A percentile compares a stretch with the other conserved stretches of the same genome.
These are phyloP conservation scores for Letharia columbiana DNA, from an alignment of 495 filamentous ascomycete species.

Conservation along the genomic window DNA sequence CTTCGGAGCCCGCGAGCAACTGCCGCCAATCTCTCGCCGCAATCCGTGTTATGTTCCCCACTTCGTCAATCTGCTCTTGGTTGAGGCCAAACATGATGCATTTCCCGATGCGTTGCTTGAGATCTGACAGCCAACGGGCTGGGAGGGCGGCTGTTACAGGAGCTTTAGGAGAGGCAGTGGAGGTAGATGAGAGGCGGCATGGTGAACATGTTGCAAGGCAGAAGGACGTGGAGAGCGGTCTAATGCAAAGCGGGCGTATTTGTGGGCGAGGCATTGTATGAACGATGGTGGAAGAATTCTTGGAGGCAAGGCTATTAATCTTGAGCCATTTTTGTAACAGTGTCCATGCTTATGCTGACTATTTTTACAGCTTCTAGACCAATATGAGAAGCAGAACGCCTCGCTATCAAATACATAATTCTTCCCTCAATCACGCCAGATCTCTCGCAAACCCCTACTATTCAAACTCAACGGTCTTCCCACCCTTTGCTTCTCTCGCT, in stretches of 20 bases:
- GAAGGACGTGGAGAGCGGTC: constrained; percentile 19
- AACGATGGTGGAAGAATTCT: background rate
- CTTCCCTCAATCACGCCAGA: background rate
- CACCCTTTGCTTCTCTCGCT: constrained; percentile 35
- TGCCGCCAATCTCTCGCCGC: constrained; percentile 69
- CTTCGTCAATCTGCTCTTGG: constrained; percentile 50
- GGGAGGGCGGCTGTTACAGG: constrained; percentile 19
- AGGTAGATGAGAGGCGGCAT: background rate
- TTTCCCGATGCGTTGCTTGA: constrained; percentile 66
- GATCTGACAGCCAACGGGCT: constrained; percentile 66
- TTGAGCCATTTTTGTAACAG: background rate
- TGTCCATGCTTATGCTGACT: background rate
- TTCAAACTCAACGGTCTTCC: constrained; percentile 24
- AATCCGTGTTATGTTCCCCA: constrained; percentile 50
- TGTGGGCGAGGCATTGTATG: constrained; percentile 10
- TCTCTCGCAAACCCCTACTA: background rate
- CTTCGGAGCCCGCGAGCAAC: constrained; percentile 68
- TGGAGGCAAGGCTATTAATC: background rate
- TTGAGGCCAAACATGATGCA: constrained; percentile 74
- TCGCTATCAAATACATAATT: background rate
- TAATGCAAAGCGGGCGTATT: background rate
- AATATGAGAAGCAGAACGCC: background rate
- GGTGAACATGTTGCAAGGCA: background rate
- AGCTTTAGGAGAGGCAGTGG: background rate
- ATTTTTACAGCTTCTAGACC: background rate